These are phyloP conservation scores for Botryotinia calthae DNA, from an alignment of 2,329 filamentous ascomycete species.

Conservation along the genomic window DNA sequence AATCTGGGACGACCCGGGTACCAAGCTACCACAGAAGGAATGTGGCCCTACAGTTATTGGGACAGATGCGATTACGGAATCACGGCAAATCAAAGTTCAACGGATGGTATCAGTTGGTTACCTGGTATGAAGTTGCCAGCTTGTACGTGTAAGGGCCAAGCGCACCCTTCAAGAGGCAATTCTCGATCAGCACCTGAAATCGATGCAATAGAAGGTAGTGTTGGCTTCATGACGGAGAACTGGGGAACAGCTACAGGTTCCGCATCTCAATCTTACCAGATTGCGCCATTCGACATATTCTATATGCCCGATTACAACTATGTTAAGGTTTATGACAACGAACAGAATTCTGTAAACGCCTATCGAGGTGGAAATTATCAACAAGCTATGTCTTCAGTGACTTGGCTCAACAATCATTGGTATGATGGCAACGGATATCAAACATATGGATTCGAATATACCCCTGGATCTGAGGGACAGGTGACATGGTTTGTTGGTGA, in stretches of 20 bases:
- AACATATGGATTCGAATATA: constrained; percentile 62
- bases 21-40: constrained; percentile 65
- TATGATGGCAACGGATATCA: constrained; percentile 64
- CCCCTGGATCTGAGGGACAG: constrained; percentile 56
- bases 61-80: constrained; percentile 68
- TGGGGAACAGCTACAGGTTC: constrained; percentile 50
- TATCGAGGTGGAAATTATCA: constrained; percentile 63
- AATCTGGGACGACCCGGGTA: constrained; percentile 70
- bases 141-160: constrained; percentile 61
- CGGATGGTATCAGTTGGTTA: constrained; percentile 63
- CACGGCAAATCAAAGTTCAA: constrained; percentile 67
- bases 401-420: constrained; percentile 63
- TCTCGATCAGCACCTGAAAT: constrained; percentile 69
- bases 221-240: constrained; percentile 38
- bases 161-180: constrained; percentile 64
- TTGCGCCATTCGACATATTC: constrained; percentile 68
- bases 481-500: constrained; percentile 69
- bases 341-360: constrained; percentile 54
- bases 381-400: constrained; percentile 60
- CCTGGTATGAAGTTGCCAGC: constrained; percentile 69
- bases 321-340: constrained; percentile 61
- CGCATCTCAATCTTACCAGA: constrained; percentile 65
- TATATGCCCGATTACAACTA: constrained; percentile 66
- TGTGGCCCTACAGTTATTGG: constrained; percentile 73
- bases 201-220: constrained; percentile 68